Conservation (phyloP, 1,284 basidiomycete genomes). For the Thecaphora thlaspeos region DNA sequence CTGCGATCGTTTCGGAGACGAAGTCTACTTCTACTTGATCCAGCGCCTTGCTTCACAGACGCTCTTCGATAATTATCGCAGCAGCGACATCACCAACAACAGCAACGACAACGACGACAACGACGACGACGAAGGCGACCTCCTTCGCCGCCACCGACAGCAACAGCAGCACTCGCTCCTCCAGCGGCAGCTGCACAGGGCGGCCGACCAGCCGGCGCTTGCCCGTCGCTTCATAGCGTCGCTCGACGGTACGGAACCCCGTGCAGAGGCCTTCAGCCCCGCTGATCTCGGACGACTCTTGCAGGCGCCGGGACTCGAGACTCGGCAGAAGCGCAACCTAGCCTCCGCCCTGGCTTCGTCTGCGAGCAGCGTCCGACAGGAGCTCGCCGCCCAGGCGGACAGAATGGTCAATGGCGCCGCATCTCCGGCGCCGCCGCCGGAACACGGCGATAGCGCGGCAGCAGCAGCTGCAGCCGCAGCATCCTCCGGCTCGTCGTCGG, state of each 20-base stretch:
- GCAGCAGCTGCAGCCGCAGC: conserved; percentile 13
- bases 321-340: conserved; percentile 60
- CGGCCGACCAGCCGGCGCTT: no score
- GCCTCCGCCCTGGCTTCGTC: no score
- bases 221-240: background rate
- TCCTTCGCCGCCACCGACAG: no score
- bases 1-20: no score
- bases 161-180: no score
- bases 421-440: conserved; percentile 11
- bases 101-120: no score
- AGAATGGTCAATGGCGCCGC: conserved; percentile 38
- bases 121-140: no score
- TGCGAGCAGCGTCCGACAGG: conserved; percentile 19
- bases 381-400: conserved; percentile 30
- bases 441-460: conserved; percentile 17
- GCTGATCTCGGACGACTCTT: background rate
- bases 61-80: no score
- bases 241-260: background rate
- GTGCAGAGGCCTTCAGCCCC: background rate
- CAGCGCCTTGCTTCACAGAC: no score
- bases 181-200: no score
- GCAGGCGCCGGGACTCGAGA: conserved; percentile 2
- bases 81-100: no score
- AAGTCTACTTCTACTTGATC: no score
- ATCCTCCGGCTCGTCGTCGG: conserved; percentile 22